Percentiles rank a stretch among this genome's conserved stretches.
Conservation (phyloP, 352 stramenopile species). For the Phytophthora tentaculata region DNA sequence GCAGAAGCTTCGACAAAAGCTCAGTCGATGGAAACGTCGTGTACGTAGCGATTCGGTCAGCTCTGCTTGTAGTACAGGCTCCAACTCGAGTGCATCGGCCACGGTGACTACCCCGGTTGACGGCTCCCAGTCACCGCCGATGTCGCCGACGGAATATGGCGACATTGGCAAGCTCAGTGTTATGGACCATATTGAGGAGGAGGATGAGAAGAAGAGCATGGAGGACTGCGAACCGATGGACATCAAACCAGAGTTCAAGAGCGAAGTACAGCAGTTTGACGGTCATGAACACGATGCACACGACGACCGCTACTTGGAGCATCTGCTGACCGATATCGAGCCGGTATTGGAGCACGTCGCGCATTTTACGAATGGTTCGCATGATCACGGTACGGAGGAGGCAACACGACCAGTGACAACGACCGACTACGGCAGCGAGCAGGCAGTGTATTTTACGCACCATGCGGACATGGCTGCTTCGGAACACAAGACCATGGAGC, state of each 20-base stretch:
- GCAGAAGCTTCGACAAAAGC: slow-evolving; percentile 75
- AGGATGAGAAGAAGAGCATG: slow-evolving; percentile 33
- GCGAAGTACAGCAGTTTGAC: slow-evolving; percentile 18
- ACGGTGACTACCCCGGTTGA: slow-evolving; percentile 17
- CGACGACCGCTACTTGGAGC: slow-evolving; percentile 50
- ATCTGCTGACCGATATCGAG: slow-evolving; percentile 58
- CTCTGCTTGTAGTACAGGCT: slow-evolving; percentile 11
- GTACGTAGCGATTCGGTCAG: slow-evolving; percentile 44
- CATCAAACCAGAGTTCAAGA: slow-evolving; percentile 26
- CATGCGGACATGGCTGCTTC: slow-evolving; percentile 17
- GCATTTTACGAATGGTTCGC: slow-evolving; percentile 46
- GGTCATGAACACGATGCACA: slow-evolving; percentile 28
- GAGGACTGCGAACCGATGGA: slow-evolving; percentile 31
- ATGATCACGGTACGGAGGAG: slow-evolving; percentile 6
- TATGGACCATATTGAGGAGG: slow-evolving; percentile 36
- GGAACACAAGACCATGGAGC: slow-evolving; percentile 35
- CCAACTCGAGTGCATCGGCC: slow-evolving; percentile 35
- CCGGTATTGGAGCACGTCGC: slow-evolving; percentile 57
- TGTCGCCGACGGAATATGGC: slow-evolving; percentile 34
- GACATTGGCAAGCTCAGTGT: slow-evolving; percentile 36
- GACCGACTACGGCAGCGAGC: slow-evolving; percentile 30
- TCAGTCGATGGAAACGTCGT: slow-evolving; percentile 60
- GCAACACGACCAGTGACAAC: slow-evolving; percentile 25
- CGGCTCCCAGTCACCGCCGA: slow-evolving; percentile 30
- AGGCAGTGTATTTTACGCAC: slow-evolving; percentile 28